Base-by-base conservation (phyloP, 495 filamentous ascomycete genomes). In the Penicillium canescens region DNA sequence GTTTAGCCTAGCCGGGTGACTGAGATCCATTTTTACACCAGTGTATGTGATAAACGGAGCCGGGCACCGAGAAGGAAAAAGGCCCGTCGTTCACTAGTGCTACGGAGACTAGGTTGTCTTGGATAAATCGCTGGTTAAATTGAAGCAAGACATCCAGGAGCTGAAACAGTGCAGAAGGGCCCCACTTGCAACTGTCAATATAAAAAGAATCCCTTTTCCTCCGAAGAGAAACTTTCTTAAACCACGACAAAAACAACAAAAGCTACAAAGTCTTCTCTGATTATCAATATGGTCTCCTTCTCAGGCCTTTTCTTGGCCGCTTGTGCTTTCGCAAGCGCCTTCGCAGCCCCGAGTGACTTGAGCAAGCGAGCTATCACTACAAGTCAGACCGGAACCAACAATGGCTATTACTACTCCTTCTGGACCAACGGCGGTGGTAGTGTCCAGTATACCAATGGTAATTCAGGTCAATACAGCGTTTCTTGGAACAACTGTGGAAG, bases 371-470 rank as follows among this genome's bases (percentile, higher is more conserved):
- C 65, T 11, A 69, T 69, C 28, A 72, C 70, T 36, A 61, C 69
- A 37, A 72, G 62, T 57, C 50, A 61, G 8, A 82, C 80, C 11
- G 81, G 84, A 43, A 79, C 70, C 13, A 72, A 78, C 68, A 79
- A 81, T 53, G 81, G 81, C 50, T 86, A 73, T 68, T 86, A 82
- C 69, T 87, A 80, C 61, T 81, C 76, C 23, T 86, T 81, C 75
- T 86, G 81, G 81, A 85, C 81, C 41, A 79, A 86, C 38, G 78
- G 78, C 4, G 73, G 68, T 38, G 75, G 70, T 6, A 66, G 64
- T 52, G 76, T 85, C 6, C 71, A 64, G 35, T 87, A 85, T 65
- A 81, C 78, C 60, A 87, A 87, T 57, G 80, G 78, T 37, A 59
- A 68, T 16, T 75, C 62, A 18, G 82, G 83, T n/a, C 62, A 71